Base-by-base conservation (phyloP, 805 yeast species). In the Zygosaccharomyces siamensis region DNA sequence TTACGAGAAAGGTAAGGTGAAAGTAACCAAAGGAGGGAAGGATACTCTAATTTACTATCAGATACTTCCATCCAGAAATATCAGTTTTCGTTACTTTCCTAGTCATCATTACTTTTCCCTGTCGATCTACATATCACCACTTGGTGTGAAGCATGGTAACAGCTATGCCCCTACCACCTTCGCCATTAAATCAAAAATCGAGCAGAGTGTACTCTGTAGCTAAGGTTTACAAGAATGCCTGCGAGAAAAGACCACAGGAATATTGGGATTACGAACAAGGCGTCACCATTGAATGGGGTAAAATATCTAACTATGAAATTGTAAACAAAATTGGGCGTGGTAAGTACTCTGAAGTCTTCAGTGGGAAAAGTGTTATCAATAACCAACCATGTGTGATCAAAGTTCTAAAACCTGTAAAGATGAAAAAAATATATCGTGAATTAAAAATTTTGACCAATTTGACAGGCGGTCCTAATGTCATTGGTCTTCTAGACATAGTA, bases 371-470 rank as follows among this genome's bases (percentile, higher is more conserved):
- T 57, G 72, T 84, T 16, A 64, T 75, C 37, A 77, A 77, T 49
- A 80, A 83, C 47, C 74, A 76, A 46, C 75, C 81, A 46, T 81
- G 90, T 58, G 96, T 90, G 45, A 86, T 90, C 62, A 90, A 90
- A 69, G 97, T 89, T 21, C 76, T 90, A 61, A 90, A 90, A 66
- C 97, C 97, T 2, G 96, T 90, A 28, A 89, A 89, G 70, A 74
- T 89, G 66, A 89, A 89, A 77, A 90, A 90, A 72, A 90, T 90
- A 58, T 86, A 87, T 69, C 76, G 97, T 59, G 97, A 90, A 67
- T 83, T 90, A 60, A 84, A 86, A 63, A 90, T 90, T 41, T 73
- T 90, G 55, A 87, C 89, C 66, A 90, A 90, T 66, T 73, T 90
- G 59, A 80, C 84, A 2, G 85, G 84, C 8, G 97, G 97, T 0